Percentiles rank a stretch among this genome's conserved stretches.
Evolutionary conservation across 805 yeast genomes (phyloP).

Genomic region (Ogataea parapolymorpha): DNA sequence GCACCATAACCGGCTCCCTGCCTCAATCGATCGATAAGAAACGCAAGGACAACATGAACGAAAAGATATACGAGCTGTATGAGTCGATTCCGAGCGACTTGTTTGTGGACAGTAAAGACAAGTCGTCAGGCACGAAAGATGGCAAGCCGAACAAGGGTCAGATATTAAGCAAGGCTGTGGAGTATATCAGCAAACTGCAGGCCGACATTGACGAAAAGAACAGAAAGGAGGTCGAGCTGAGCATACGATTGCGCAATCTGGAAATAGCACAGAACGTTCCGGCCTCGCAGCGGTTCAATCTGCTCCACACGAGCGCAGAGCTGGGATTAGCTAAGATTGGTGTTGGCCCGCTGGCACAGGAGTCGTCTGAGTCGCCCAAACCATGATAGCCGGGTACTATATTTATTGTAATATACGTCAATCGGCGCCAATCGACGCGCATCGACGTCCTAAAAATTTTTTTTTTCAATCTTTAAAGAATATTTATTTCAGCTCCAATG

Average conservation of each 20-base stretch:
- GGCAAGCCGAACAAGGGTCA: constrained; percentile 87
- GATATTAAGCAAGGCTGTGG: constrained; percentile 70
- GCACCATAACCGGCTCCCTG: constrained; percentile 15
- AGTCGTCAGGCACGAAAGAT: constrained; percentile 69
- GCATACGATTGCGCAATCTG: constrained; percentile 54
- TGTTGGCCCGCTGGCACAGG: constrained; percentile 70
- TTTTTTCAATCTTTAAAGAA: constrained; percentile 3
- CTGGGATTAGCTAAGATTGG: constrained; percentile 72
- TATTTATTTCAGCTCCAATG: constrained; percentile 4
- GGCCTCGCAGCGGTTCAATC: constrained; percentile 36
- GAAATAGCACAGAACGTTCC: constrained; percentile 43
- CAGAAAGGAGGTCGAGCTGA: constrained; percentile 71
- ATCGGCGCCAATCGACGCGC: constrained; percentile 7
- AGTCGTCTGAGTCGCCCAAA: constrained; percentile 6
- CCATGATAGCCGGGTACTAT: background rate
- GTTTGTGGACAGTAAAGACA: constrained; percentile 39
- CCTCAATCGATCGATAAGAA: constrained; percentile 39
- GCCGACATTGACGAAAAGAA: constrained; percentile 74
- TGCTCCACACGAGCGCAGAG: constrained; percentile 75
- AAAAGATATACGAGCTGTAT: constrained; percentile 48
- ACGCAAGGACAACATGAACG: constrained; percentile 56
- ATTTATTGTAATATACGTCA: constrained; percentile 5
- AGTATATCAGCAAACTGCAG: constrained; percentile 64
- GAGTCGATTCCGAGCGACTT: constrained; percentile 35
- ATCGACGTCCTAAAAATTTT: constrained; percentile 6